A percentile compares a stretch with the other conserved stretches of the same genome.
Evolutionary conservation across 2,329 filamentous ascomycete species (phyloP).

Genomic region (Aureobasidium sp.): DNA sequence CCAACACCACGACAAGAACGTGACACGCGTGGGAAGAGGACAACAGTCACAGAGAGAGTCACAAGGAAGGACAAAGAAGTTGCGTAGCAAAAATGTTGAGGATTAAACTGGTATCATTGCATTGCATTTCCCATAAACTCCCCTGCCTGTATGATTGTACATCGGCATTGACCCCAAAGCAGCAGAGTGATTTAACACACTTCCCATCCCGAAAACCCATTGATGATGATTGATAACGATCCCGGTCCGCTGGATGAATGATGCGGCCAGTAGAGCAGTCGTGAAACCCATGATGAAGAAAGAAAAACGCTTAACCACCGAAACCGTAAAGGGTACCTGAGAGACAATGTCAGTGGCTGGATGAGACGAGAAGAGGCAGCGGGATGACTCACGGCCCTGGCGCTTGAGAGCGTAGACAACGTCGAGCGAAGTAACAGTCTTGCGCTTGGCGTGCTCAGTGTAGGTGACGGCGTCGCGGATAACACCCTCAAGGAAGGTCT

Average conservation of each 20-base stretch:
- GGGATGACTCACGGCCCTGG: slow-evolving; percentile 45
- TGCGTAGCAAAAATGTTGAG: slow-evolving; percentile 7
- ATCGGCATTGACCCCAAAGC: slow-evolving; percentile 16
- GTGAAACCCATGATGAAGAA: slow-evolving; percentile 18
- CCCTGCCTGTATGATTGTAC: slow-evolving; percentile 19
- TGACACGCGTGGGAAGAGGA: neutral
- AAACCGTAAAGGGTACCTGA: slow-evolving; percentile 57
- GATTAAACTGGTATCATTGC: slow-evolving; percentile 18
- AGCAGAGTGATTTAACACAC: slow-evolving; percentile 11
- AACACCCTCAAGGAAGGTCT: slow-evolving; percentile 77
- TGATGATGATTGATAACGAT: slow-evolving; percentile 16
- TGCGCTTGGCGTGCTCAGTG: slow-evolving; percentile 77
- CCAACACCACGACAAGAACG: neutral
- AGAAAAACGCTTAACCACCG: slow-evolving; percentile 48
- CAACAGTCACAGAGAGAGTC: neutral
- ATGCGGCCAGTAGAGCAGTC: slow-evolving; percentile 14
- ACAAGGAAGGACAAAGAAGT: neutral
- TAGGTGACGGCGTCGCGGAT: slow-evolving; percentile 75
- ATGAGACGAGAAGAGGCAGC: slow-evolving; percentile 18
- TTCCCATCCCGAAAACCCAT: slow-evolving; percentile 16
- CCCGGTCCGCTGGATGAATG: slow-evolving; percentile 12
- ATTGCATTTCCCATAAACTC: slow-evolving; percentile 19
- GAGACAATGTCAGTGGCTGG: slow-evolving; percentile 19
- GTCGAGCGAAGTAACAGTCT: slow-evolving; percentile 59
- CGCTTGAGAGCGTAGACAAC: slow-evolving; percentile 59